Base-by-base conservation (phyloP, 83 land plant genomes). In the Isoetes engelmannii region DNA sequence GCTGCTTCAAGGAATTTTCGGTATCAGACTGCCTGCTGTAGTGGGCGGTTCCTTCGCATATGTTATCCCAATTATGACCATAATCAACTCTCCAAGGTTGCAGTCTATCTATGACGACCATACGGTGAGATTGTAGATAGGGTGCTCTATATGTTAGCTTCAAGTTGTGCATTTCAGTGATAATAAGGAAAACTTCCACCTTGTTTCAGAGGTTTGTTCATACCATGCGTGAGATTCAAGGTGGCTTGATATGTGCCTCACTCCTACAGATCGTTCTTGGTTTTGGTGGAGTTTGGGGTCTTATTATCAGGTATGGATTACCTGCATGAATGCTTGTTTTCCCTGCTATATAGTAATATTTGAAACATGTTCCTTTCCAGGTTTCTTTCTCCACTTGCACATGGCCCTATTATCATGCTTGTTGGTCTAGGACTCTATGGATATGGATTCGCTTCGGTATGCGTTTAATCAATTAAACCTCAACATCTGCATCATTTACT, bases 221-320 rank as follows among this genome's bases (percentile, higher is more conserved):
- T 64, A 84, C 85, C 0, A 86, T 93, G 69, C 84, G 90, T 57
- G 85, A 92, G 0, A 86, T 91, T 47, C 98, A 93, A 82, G 98
- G 98, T 44, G 83, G 97, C 4, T 60, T 93, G 48, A 90, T 93
- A 19, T 85, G 89, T 43, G 81, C 92, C 45, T 87, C 98, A 6
- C 75, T 79, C 51, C 6, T 88, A 45, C 87, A 81, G 70, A 88
- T 93, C 0, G 48, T 87, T 46, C 81, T 93, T 61, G 98, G 98
- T 5, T 90, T 72, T 75, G 83, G 92, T 59, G 82, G 69, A 57
- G 69, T 77, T 6, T 93, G 98, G 98, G 98, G 85, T 9, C 75
- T 75, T 41, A 61, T 73, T 44, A 77, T 80, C 57, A 84, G 89
- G 95, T 92, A 78, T 28, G 37, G 37, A n/a, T 58, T 57, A 47